Evolutionary conservation across 345 rosid genomes (phyloP), one percentile per base, ranked within the genome.

Genomic region (Turnera subulata): DNA sequence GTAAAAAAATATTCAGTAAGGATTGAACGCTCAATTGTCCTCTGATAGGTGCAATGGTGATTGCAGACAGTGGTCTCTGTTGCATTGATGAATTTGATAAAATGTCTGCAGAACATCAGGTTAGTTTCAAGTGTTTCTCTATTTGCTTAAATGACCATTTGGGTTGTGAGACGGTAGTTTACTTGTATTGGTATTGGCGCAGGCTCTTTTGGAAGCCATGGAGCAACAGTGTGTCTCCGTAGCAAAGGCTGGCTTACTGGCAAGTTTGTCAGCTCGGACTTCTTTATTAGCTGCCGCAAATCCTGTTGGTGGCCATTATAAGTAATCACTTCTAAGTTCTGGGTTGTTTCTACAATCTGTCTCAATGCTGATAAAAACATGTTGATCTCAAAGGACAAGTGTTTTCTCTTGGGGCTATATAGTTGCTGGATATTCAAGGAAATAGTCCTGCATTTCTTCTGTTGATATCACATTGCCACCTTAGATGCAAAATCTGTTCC

Each of bases 191-290:
- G 33, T 12, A 65, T 50, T 64, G 17, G 55, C 45, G 39, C 82
- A 93, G 99, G 89, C 97, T 54, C 80, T 93, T 66, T 78, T 93
- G 74, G 99, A 93, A 84, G 99, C 99, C 67, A 89, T 93, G 99
- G 99, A 93, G 68, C 99, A 93, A 74, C 99, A 85, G 71, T 83
- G 94, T 68, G 99, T 93, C 63, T 93, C 99, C 63, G 90, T 93
- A 52, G 97, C 99, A 52, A 93, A 93, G 76, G 99, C 99, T 66
- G 99, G 99, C 66, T 84, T 93, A 53, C 88, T 93, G 38, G 97
- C 99, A 50, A 93, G 94, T 79, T 79, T 89, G 66, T 89, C 97
- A 53, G 99, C 99, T 55, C 78, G 97, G 64, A 93, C 97, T 72
- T 83, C 99, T 42, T 82, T 93, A 73, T 78, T 93, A 69, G 99